A percentile compares a stretch with the other conserved stretches of the same genome.
Evolutionary conservation across 352 stramenopile genomes (phyloP).

Genomic region (Phytopythium cucurbitacearum): DNA sequence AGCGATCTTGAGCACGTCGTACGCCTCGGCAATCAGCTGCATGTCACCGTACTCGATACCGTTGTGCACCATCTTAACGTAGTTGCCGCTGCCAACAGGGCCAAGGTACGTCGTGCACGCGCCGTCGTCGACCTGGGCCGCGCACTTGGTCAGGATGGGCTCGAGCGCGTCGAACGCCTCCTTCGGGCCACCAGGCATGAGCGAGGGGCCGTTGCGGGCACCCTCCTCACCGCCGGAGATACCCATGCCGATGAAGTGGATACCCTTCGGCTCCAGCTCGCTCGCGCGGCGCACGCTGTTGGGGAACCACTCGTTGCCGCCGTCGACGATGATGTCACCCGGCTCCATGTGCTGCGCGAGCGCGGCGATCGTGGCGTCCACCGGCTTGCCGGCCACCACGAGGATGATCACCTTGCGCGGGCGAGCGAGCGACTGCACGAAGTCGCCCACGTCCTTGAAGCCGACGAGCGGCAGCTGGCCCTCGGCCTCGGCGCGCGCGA

Average conservation of each 20-base stretch:
- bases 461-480: slow-evolving; percentile 93
- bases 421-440: slow-evolving; percentile 88
- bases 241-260: slow-evolving; percentile 98
- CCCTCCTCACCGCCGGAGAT: slow-evolving; percentile 98
- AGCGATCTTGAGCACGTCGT: slow-evolving; percentile 95
- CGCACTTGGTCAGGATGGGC: slow-evolving; percentile 96
- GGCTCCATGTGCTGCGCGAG: slow-evolving; percentile 87
- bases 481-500: slow-evolving; percentile 93
- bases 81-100: slow-evolving; percentile 95
- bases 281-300: slow-evolving; percentile 94
- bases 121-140: slow-evolving; percentile 92
- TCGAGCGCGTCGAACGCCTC: slow-evolving; percentile 96
- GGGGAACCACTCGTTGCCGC: slow-evolving; percentile 99
- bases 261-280: slow-evolving; percentile 92
- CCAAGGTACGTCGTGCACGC: slow-evolving; percentile 97
- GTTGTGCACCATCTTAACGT: slow-evolving; percentile 99
- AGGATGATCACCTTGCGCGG: slow-evolving; percentile 98
- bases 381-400: slow-evolving; percentile 97
- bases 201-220: slow-evolving; percentile 95
- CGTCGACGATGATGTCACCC: slow-evolving; percentile 98
- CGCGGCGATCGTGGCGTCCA: slow-evolving; percentile 88
- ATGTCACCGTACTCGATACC: slow-evolving; percentile 99
- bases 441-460: slow-evolving; percentile 91
- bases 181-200: slow-evolving; percentile 97
- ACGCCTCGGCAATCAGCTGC: slow-evolving; percentile 99